phyloP scores from a whole-genome alignment of 2,329 filamentous ascomycete genomes.

The Phialophora expanda region DNA sequence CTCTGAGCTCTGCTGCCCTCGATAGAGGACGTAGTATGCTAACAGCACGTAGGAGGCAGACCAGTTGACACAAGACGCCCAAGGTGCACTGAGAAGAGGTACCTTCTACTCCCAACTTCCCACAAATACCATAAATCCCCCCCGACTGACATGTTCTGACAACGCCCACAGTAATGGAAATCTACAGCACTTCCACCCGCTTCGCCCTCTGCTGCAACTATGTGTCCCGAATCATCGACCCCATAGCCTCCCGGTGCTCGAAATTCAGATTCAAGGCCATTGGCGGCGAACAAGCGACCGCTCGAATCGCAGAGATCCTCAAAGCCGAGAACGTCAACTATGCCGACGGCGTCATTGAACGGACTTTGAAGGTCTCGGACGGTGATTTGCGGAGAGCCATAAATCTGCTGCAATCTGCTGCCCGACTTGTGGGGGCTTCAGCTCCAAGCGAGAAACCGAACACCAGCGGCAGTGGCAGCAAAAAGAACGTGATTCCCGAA shows the following conservation, averaged over 20 bases:
- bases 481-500: constrained; percentile 50
- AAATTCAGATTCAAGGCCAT: constrained; percentile 98
- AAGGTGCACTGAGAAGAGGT: constrained; percentile 73
- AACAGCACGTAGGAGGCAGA: constrained; percentile 63
- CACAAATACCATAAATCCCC: constrained; percentile 38
- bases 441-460: constrained; percentile 40
- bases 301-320: constrained; percentile 82
- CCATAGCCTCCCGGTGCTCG: constrained; percentile 86
- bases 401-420: constrained; percentile 94
- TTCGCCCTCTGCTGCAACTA: constrained; percentile 99
- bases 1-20: background rate
- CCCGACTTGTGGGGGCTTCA: constrained; percentile 76
- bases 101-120: background rate
- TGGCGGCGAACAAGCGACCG: constrained; percentile 81
- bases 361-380: constrained; percentile 84
- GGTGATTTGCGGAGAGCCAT: constrained; percentile 96
- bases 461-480: constrained; percentile 45
- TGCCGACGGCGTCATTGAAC: constrained; percentile 79
- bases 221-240: constrained; percentile 96
- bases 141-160: background rate
- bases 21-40: background rate
- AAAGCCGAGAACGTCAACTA: constrained; percentile 74
- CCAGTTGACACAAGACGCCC: constrained; percentile 96
- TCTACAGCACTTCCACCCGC: constrained; percentile 91
- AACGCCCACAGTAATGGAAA: constrained; percentile 82